Percentiles rank a stretch among this genome's conserved stretches.
These are phyloP conservation scores for Shiraia sp. DNA, from an alignment of 2,329 filamentous ascomycete species.

Conservation along the genomic window DNA sequence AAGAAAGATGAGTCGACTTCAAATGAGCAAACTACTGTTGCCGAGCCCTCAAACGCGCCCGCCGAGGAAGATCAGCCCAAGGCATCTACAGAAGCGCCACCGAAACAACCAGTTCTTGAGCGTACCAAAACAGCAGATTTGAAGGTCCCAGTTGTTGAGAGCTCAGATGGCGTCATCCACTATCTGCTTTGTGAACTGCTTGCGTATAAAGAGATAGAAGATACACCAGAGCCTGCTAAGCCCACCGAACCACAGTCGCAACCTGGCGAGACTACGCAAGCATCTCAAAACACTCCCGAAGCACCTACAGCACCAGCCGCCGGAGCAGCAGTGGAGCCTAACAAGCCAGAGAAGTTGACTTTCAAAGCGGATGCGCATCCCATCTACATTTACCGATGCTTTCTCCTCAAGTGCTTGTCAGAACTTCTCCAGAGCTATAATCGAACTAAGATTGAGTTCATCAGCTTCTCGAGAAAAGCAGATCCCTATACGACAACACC, in stretches of 20 bases:
- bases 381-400: constrained; percentile 95
- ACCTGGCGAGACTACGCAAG: constrained; percentile 8
- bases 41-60: constrained; percentile 27
- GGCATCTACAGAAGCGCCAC: constrained; percentile 32
- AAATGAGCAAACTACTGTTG: constrained; percentile 11
- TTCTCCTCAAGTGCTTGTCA: constrained; percentile 86
- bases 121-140: constrained; percentile 68
- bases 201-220: constrained; percentile 89
- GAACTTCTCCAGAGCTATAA: constrained; percentile 93
- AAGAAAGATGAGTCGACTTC: constrained; percentile 51
- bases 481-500: constrained; percentile 83
- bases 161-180: constrained; percentile 92
- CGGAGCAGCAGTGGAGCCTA: constrained; percentile 19
- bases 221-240: constrained; percentile 65
- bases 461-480: constrained; percentile 95
- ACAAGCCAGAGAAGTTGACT: constrained; percentile 64
- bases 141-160: constrained; percentile 84
- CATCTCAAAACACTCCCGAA: constrained; percentile 9
- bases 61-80: constrained; percentile 42
- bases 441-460: constrained; percentile 95
- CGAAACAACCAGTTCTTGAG: constrained; percentile 58
- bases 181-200: constrained; percentile 91
- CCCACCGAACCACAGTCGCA: constrained; percentile 49
- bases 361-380: constrained; percentile 95
- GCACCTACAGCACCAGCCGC: constrained; percentile 9